These are phyloP conservation scores for Daedalea quercina DNA, from an alignment of 768 basidiomycete genomes.

Conservation along the genomic window DNA sequence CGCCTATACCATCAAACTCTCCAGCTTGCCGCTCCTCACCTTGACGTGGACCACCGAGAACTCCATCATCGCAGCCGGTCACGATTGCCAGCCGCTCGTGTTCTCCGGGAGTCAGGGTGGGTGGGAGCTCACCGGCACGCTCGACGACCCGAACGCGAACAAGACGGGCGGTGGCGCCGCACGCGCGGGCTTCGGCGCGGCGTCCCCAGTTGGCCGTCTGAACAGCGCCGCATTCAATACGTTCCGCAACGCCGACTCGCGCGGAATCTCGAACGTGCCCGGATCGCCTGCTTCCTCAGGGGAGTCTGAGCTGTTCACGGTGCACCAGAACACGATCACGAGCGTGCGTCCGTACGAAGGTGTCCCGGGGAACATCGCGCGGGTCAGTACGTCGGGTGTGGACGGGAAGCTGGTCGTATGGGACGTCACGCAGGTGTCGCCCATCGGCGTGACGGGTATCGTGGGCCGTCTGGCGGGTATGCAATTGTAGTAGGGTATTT, in stretches of 20 bases:
- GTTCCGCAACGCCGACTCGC: slow-evolving; percentile 86
- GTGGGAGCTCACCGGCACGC: slow-evolving; percentile 74
- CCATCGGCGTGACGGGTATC: slow-evolving; percentile 23
- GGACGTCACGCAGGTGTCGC: slow-evolving; percentile 60
- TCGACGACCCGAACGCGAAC: slow-evolving; percentile 69
- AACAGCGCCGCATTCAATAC: slow-evolving; percentile 92
- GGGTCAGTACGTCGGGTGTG: slow-evolving; percentile 87
- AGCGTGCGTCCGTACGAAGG: slow-evolving; percentile 72
- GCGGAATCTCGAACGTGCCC: slow-evolving; percentile 39
- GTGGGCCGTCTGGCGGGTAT: slow-evolving; percentile 22
- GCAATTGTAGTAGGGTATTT: slow-evolving; percentile 19
- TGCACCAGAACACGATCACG: slow-evolving; percentile 99
- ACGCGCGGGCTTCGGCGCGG: slow-evolving; percentile 40
- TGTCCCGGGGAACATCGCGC: slow-evolving; percentile 48
- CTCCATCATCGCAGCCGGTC: slow-evolving; percentile 84
- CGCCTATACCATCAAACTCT: slow-evolving; percentile 66
- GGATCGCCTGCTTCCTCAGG: slow-evolving; percentile 30
- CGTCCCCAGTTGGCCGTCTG: slow-evolving; percentile 50
- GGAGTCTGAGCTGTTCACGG: slow-evolving; percentile 77
- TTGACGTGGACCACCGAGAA: slow-evolving; percentile 84
- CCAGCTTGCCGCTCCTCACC: slow-evolving; percentile 76
- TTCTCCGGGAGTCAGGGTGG: slow-evolving; percentile 70
- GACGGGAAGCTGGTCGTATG: slow-evolving; percentile 93
- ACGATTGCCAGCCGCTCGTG: slow-evolving; percentile 94
- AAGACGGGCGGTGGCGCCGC: slow-evolving; percentile 35